Evolutionary conservation across 129 eudicot genomes (phyloP).

Genomic region (Glebionis coronaria): DNA sequence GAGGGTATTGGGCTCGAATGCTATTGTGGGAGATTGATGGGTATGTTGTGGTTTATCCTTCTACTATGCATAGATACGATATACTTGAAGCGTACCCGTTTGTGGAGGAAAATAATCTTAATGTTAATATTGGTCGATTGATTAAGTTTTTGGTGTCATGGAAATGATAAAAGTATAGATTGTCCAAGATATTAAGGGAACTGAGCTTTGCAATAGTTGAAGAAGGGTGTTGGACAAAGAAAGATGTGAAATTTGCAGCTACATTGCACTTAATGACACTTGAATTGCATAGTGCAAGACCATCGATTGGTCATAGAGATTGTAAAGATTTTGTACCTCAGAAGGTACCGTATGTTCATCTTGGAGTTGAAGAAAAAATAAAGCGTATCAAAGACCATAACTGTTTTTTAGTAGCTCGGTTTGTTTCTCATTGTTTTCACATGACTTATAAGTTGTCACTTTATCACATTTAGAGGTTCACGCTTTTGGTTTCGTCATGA

Average conservation of each 20-base stretch:
- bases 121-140: constrained; percentile 89
- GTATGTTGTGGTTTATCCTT: constrained; percentile 92
- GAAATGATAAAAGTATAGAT: constrained; percentile 70
- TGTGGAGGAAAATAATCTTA: constrained; percentile 96
- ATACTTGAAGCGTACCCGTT: constrained; percentile 85
- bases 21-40: constrained; percentile 98
- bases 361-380: constrained; percentile 98
- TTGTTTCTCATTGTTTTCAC: too few species aligned
- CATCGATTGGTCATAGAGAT: constrained; percentile 89
- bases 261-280: constrained; percentile 96
- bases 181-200: constrained; percentile 77
- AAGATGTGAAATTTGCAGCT: constrained; percentile 81
- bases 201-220: constrained; percentile 93
- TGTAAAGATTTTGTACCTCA: constrained; percentile 91
- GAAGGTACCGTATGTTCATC: constrained; percentile 90
- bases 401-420: too few species aligned
- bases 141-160: constrained; percentile 72
- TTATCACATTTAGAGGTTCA: too few species aligned
- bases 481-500: too few species aligned
- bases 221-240: constrained; percentile 95
- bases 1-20: constrained; percentile 99
- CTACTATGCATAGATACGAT: constrained; percentile 80
- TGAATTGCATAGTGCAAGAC: constrained; percentile 78
- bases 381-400: too few species aligned
- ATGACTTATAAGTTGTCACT: too few species aligned